Evolutionary conservation across 352 stramenopile genomes (phyloP), one percentile per base, ranked within the genome.

Genomic region (Phytophthora hibernalis): DNA sequence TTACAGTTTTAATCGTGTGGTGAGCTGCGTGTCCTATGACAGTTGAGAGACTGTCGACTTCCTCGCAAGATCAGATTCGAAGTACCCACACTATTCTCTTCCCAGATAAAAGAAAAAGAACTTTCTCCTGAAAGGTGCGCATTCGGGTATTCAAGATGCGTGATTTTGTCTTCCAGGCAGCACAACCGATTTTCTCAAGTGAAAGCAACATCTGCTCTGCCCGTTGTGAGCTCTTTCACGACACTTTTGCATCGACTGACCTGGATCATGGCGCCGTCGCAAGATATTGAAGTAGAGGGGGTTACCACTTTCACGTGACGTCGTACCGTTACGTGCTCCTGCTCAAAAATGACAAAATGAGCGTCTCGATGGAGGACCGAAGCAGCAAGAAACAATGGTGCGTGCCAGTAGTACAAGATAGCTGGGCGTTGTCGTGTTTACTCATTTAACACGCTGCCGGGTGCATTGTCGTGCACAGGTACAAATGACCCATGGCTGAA

Each of bases 341-440:
- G 21, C 24, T 69, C 3, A 69, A 65, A 30, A 52, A 43, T 16
- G 38, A 33, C 10, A 60, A 71, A 31, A 24, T 71, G 43, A 68
- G 45, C n/a, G 65, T 75, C 15, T 68, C 47, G 49, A 52, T 76
- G 24, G 68, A 76, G 15, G 47, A 69, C 15, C 33, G 35, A 37
- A 28, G 6, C 3, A 57, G 38, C 31, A 75, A 75, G 18, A 61
- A 45, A 28, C 40, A 52, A 40, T 61, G 53, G 40, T 61, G 35
- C n/a, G 18, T n/a, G n/a, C n/a, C n/a, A n/a, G n/a, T n/a, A 5
- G 8, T 21, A 28, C 8, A 31, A 30, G 20, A 5, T 37, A 18
- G 43, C 28, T 4, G 9, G 0, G 45, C 20, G 1, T 13, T 15
- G 33, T n/a, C 12, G 12, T 40, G n/a, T 40, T 40, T 38, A 9